Conservation (phyloP, 352 stramenopile genomes). For the Phytophthora sansomeana region DNA sequence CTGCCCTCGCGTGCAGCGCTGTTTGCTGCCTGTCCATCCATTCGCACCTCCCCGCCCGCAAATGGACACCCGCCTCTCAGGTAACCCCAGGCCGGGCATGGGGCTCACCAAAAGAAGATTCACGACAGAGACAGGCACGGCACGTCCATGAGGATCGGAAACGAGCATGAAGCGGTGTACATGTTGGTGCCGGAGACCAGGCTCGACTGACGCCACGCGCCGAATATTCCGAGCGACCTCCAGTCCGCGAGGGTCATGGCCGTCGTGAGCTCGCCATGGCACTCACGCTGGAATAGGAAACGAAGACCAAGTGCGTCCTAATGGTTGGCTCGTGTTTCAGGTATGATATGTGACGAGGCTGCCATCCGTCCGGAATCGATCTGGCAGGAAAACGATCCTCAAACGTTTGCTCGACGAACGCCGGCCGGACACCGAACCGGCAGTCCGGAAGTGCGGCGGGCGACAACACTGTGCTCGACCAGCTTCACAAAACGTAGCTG, state of each 20-base stretch:
- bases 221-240: slow-evolving; percentile 25
- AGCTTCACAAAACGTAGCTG: no score
- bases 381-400: no score
- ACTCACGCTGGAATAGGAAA: slow-evolving; percentile 1
- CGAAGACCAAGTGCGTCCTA: background rate
- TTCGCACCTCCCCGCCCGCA: slow-evolving; percentile 16
- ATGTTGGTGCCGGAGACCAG: slow-evolving; percentile 13
- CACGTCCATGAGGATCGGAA: no score
- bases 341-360: no score
- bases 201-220: slow-evolving; percentile 21
- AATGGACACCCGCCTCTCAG: slow-evolving; percentile 30
- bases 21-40: slow-evolving; percentile 24
- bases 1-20: slow-evolving; percentile 17
- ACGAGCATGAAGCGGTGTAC: slow-evolving; percentile 11
- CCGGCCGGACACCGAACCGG: no score
- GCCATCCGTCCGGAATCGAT: no score
- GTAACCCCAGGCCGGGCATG: slow-evolving; percentile 23
- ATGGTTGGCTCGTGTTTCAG: no score
- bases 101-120: slow-evolving; percentile 30
- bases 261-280: slow-evolving; percentile 8
- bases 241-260: slow-evolving; percentile 32
- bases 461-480: no score
- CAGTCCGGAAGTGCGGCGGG: no score
- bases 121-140: slow-evolving; percentile 28
- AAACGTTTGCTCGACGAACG: no score